Evolutionary conservation across 2,329 filamentous ascomycete species (phyloP).

Genomic region (Hypoxylon rubiginosum): DNA sequence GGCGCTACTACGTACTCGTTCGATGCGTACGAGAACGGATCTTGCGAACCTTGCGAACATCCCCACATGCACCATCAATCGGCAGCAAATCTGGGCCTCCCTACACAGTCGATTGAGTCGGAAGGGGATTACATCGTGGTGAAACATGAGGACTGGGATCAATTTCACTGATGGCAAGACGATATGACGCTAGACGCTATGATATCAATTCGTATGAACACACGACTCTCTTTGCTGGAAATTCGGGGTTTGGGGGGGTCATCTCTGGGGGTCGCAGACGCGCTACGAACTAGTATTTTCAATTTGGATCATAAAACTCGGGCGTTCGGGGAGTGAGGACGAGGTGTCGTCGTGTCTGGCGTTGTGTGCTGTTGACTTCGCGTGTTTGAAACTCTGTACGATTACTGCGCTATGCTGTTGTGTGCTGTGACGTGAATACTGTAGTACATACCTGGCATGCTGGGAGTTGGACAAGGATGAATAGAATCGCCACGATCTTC

Average conservation of each 20-base stretch:
- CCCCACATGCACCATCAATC: slow-evolving; percentile 51
- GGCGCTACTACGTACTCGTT: slow-evolving; percentile 59
- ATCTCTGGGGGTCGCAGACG: slow-evolving; percentile 3
- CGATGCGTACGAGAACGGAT: slow-evolving; percentile 52
- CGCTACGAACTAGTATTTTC: slow-evolving; percentile 14
- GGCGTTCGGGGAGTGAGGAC: slow-evolving; percentile 12
- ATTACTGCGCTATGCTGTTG: not conserved
- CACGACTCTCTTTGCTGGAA: slow-evolving; percentile 5
- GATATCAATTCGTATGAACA: not conserved
- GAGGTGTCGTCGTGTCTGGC: not conserved
- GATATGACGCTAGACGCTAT: slow-evolving; percentile 2
- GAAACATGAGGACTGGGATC: slow-evolving; percentile 55
- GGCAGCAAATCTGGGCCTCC: slow-evolving; percentile 45
- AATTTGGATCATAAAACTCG: slow-evolving; percentile 3
- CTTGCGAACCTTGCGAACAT: slow-evolving; percentile 50
- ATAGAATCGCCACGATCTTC: not conserved
- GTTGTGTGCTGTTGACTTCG: slow-evolving; percentile 8
- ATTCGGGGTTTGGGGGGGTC: not conserved
- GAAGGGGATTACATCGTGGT: slow-evolving; percentile 50
- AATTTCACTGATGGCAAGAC: slow-evolving; percentile 66
- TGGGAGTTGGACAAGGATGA: not conserved
- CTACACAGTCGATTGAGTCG: slow-evolving; percentile 46
- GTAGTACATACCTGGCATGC: not conserved
- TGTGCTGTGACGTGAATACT: slow-evolving; percentile 1
- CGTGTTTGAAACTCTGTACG: slow-evolving; percentile 6